A percentile compares a stretch with the other conserved stretches of the same genome.
Conservation (phyloP, 2,329 filamentous ascomycete species). For the Sporothrix humicola region DNA sequence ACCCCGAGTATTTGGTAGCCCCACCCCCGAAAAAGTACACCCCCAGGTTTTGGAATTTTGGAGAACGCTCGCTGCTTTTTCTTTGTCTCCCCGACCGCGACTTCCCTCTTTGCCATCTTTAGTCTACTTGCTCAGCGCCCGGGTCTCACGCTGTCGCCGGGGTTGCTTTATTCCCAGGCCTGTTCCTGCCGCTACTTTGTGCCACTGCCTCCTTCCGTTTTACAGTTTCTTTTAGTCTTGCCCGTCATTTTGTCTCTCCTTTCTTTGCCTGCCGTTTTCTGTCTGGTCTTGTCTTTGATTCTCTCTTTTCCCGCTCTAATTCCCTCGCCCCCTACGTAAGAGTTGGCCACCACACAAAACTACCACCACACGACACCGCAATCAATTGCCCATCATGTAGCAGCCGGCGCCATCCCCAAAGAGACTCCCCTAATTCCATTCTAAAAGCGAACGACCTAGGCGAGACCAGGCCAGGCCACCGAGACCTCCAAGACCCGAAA, state of each 20-base stretch:
- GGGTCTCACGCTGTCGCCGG: background rate
- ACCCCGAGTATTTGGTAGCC: constrained; percentile 13
- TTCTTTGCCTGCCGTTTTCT: background rate
- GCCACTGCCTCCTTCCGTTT: background rate
- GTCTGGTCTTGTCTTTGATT: background rate
- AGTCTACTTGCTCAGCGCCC: constrained; percentile 19
- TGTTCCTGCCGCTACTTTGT: background rate
- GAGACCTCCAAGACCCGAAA: background rate
- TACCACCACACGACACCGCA: background rate
- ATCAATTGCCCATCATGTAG: background rate
- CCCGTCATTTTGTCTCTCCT: background rate
- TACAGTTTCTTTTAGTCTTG: background rate
- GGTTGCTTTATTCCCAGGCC: background rate
- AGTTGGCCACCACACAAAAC: constrained; percentile 12
- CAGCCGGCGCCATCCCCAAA: constrained; percentile 6
- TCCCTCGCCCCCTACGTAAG: constrained; percentile 8
- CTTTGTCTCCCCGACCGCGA: constrained; percentile 2
- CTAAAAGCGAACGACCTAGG: background rate
- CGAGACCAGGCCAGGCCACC: background rate
- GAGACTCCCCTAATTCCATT: background rate
- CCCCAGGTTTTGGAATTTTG: constrained; percentile 3
- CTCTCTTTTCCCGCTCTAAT: background rate
- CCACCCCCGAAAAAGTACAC: constrained; percentile 17
- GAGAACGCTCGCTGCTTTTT: background rate
- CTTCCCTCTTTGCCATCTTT: background rate